Evolutionary conservation across 148 eudicot genomes (phyloP).

Genomic region (Rhododendron simsii): DNA sequence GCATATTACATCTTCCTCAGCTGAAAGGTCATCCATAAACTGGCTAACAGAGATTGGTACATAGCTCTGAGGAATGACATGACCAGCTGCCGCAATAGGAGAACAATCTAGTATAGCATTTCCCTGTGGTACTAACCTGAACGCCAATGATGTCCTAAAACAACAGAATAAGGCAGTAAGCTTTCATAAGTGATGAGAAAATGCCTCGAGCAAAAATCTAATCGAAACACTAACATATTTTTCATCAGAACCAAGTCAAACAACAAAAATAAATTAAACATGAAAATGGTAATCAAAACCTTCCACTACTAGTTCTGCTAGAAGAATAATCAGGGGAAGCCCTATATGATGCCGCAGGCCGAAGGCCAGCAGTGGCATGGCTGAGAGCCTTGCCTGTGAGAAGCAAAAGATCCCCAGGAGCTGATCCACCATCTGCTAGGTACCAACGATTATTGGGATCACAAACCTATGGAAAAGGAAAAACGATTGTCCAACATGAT

Average conservation of each 20-base stretch:
- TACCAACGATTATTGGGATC: slow-evolving; percentile 93
- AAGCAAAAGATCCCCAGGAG: slow-evolving; percentile 67
- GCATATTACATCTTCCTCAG: slow-evolving; percentile 60
- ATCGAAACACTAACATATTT: background rate
- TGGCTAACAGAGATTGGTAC: slow-evolving; percentile 79
- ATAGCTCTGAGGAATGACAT: slow-evolving; percentile 80
- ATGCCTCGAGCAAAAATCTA: background rate
- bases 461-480: slow-evolving; percentile 53
- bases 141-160: slow-evolving; percentile 77
- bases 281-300: slow-evolving; percentile 34
- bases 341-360: slow-evolving; percentile 74
- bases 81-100: slow-evolving; percentile 75
- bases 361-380: slow-evolving; percentile 87
- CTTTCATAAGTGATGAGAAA: background rate
- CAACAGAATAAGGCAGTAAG: slow-evolving; percentile 6
- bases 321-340: slow-evolving; percentile 44
- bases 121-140: slow-evolving; percentile 86
- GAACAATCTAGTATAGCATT: slow-evolving; percentile 77
- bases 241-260: slow-evolving; percentile 8
- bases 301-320: slow-evolving; percentile 43
- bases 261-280: background rate
- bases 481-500: slow-evolving; percentile 18
- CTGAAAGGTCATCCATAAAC: slow-evolving; percentile 90
- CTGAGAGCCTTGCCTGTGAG: slow-evolving; percentile 86
- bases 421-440: slow-evolving; percentile 65